Evolutionary conservation across 495 filamentous ascomycete species (phyloP).

Genomic region (Oleoguttula mirabilis): DNA sequence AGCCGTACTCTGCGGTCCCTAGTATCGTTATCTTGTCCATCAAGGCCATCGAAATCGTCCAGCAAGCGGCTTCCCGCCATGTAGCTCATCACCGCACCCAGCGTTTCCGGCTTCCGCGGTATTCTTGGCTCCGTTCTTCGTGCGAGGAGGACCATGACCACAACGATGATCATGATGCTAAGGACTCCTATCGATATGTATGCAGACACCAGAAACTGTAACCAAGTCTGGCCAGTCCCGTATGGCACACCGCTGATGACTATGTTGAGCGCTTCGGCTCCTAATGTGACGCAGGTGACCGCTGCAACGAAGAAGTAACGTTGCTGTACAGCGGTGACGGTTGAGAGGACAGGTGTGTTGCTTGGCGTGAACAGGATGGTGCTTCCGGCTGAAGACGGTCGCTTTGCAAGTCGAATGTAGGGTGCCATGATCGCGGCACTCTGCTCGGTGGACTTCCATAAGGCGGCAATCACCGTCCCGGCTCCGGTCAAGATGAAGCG

Average conservation of each 20-base stretch:
- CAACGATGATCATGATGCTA: conserved; percentile 28
- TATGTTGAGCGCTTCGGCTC: conserved; percentile 31
- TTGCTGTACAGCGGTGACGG: conserved; percentile 27
- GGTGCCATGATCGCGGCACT: conserved; percentile 21
- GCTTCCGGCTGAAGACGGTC: conserved; percentile 21
- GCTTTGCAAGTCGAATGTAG: conserved; percentile 24
- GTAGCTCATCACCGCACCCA: conserved; percentile 14
- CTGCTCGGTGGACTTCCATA: conserved; percentile 33
- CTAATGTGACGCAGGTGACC: conserved; percentile 27
- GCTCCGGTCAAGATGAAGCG: conserved; percentile 34
- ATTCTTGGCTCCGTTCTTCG: conserved; percentile 3
- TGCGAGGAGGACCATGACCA: conserved; percentile 24
- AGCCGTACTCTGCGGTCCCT: conserved; percentile 4
- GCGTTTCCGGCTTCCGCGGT: conserved; percentile 10
- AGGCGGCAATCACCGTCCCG: conserved; percentile 33
- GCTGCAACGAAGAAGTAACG: conserved; percentile 25
- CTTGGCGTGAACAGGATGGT: conserved; percentile 28
- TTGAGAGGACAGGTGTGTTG: conserved; percentile 26
- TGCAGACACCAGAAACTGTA: conserved; percentile 25
- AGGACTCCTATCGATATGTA: conserved; percentile 30
- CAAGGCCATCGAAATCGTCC: conserved; percentile 11
- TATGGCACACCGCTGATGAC: conserved; percentile 32
- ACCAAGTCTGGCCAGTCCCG: conserved; percentile 27
- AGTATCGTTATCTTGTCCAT: conserved; percentile 1
- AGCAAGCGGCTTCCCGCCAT: conserved; percentile 1